Conservation (phyloP, 108 stramenopile genomes). For the Cyclotella baltica region DNA sequence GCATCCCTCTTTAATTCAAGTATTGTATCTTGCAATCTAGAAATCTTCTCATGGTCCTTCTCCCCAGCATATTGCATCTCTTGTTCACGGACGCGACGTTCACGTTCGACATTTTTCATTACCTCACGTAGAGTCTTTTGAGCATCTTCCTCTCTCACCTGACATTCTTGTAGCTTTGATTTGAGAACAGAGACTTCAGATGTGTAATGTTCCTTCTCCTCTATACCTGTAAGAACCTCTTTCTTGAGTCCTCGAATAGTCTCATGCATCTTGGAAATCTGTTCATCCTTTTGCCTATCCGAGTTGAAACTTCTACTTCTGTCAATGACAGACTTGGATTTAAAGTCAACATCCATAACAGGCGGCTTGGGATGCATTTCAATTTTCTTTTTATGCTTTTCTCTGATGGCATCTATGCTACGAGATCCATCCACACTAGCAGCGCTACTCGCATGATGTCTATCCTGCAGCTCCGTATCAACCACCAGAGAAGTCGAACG, state of each 20-base stretch:
- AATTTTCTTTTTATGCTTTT: slow-evolving; percentile 11
- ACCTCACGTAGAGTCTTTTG: slow-evolving; percentile 11
- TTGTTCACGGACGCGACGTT: slow-evolving; percentile 3
- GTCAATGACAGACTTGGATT: too few species aligned
- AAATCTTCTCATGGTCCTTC: too few species aligned
- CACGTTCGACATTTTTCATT: slow-evolving; percentile 16
- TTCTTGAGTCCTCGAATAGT: slow-evolving; percentile 4
- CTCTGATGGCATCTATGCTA: background rate
- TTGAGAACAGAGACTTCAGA: background rate
- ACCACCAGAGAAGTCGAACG: background rate
- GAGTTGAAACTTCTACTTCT: too few species aligned
- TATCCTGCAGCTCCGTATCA: background rate
- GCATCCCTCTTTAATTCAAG: too few species aligned
- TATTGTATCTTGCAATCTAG: too few species aligned
- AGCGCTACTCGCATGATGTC: background rate
- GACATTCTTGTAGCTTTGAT: background rate
- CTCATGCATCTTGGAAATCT: background rate
- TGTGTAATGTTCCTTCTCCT: background rate
- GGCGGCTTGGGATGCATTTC: background rate
- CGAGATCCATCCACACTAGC: background rate
- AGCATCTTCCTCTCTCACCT: background rate
- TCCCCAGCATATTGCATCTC: too few species aligned
- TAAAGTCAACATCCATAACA: too few species aligned
- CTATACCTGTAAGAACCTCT: slow-evolving; percentile 1
- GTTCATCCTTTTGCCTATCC: background rate